Evolutionary conservation across 164 flowering plant species (phyloP).

Genomic region (Vitis rotundifolia): DNA sequence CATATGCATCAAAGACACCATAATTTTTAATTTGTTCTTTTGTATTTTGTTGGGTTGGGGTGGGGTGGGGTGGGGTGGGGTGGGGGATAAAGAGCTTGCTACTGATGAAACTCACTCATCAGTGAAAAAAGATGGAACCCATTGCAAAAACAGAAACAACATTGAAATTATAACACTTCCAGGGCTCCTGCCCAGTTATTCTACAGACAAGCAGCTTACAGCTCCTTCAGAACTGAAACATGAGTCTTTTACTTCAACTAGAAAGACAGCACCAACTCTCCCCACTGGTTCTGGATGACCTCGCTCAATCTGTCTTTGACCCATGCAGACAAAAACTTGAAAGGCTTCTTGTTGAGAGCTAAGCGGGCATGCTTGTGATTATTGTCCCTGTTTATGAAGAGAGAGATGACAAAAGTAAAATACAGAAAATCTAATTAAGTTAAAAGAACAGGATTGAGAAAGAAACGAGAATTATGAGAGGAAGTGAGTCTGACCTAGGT

Average conservation of each 20-base stretch:
- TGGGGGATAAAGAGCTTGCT: too few species aligned
- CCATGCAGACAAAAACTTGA: background rate
- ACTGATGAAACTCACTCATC: too few species aligned
- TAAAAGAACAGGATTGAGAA: background rate
- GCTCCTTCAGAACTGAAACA: background rate
- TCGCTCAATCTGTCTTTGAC: background rate
- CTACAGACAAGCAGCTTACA: slow-evolving; percentile 2
- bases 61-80: too few species aligned
- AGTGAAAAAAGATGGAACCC: background rate
- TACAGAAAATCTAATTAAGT: background rate
- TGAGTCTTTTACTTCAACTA: slow-evolving; percentile 1
- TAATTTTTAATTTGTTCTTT: too few species aligned
- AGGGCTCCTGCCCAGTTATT: background rate
- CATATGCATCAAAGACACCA: too few species aligned
- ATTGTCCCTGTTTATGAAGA: background rate
- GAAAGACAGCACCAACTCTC: background rate
- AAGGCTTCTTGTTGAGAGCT: too few species aligned
- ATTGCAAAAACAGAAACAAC: slow-evolving; percentile 2
- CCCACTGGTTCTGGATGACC: background rate
- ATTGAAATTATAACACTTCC: too few species aligned
- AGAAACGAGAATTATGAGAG: background rate
- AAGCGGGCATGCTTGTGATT: background rate
- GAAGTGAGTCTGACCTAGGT: slow-evolving; percentile 3
- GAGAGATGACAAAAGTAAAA: background rate
- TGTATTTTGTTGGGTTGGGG: too few species aligned